A percentile compares a stretch with the other conserved stretches of the same genome.
These are phyloP conservation scores for Solanum lignicaule DNA, from an alignment of 257 asterid species.

Conservation along the genomic window DNA sequence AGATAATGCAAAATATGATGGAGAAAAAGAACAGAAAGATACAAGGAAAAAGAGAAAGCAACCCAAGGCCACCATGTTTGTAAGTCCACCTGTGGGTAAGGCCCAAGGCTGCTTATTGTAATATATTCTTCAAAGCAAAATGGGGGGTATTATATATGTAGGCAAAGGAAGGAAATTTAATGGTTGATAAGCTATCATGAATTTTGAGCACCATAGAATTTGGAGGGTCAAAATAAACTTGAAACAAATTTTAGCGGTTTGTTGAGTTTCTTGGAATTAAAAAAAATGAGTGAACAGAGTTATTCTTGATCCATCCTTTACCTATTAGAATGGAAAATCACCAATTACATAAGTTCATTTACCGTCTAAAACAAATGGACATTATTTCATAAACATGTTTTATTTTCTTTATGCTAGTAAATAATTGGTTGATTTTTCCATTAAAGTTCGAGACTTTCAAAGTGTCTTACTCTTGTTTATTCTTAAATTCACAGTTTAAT, in stretches of 20 bases:
- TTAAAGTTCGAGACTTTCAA: background rate
- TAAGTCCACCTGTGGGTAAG: conserved; percentile 39
- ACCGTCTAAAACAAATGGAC: background rate
- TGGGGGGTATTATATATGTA: conserved; percentile 20
- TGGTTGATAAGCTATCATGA: background rate
- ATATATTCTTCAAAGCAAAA: background rate
- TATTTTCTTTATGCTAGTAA: background rate
- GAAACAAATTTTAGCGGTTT: background rate
- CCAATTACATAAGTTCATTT: background rate
- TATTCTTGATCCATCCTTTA: background rate
- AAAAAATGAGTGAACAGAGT: background rate
- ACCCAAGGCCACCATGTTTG: conserved; percentile 39
- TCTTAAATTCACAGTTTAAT: background rate
- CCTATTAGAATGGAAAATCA: conserved; percentile 2
- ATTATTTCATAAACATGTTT: background rate
- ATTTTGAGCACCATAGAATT: conserved; percentile 16
- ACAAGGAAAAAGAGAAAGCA: conserved; percentile 27
- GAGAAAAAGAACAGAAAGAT: conserved; percentile 7
- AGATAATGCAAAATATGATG: conserved; percentile 7
- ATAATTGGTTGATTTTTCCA: background rate
- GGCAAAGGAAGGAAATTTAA: conserved; percentile 17
- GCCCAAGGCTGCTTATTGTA: conserved; percentile 54
- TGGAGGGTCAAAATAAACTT: conserved; percentile 10
- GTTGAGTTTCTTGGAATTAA: conserved; percentile 3
- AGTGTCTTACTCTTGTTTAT: background rate